Evolutionary conservation across 768 basidiomycete species (phyloP).

Genomic region (Calocera cornea): DNA sequence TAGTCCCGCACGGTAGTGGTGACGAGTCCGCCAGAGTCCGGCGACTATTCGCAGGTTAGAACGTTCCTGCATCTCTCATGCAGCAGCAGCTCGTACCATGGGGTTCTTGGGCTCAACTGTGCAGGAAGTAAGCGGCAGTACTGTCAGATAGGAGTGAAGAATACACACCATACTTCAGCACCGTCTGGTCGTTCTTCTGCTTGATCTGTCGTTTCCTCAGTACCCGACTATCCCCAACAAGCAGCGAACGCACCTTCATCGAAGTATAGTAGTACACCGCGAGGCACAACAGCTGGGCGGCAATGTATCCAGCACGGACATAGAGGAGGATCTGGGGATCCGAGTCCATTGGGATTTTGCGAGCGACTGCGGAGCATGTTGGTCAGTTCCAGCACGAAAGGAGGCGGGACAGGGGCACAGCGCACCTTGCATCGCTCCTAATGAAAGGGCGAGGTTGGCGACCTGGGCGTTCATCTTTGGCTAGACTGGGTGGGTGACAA

Average conservation of each 20-base stretch:
- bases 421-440: slow-evolving; percentile 83
- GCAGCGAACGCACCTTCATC: slow-evolving; percentile 38
- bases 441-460: slow-evolving; percentile 75
- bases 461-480: slow-evolving; percentile 57
- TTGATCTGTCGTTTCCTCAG: slow-evolving; percentile 47
- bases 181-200: slow-evolving; percentile 87
- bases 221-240: background rate
- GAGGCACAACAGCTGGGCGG: slow-evolving; percentile 56
- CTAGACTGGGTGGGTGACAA: background rate
- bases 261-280: slow-evolving; percentile 71
- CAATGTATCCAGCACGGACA: slow-evolving; percentile 72
- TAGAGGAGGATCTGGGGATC: slow-evolving; percentile 69
- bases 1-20: slow-evolving; percentile 93
- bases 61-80: background rate
- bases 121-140: background rate
- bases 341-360: slow-evolving; percentile 71
- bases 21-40: slow-evolving; percentile 56
- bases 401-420: background rate
- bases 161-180: slow-evolving; percentile 79
- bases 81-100: slow-evolving; percentile 37
- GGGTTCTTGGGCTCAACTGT: slow-evolving; percentile 62
- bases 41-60: slow-evolving; percentile 30
- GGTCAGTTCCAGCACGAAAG: too few relatives aligned
- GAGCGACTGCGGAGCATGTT: slow-evolving; percentile 47
- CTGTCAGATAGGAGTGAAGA: background rate